phyloP scores from a whole-genome alignment of 495 filamentous ascomycete genomes.

The Daldinia caldariorum region DNA sequence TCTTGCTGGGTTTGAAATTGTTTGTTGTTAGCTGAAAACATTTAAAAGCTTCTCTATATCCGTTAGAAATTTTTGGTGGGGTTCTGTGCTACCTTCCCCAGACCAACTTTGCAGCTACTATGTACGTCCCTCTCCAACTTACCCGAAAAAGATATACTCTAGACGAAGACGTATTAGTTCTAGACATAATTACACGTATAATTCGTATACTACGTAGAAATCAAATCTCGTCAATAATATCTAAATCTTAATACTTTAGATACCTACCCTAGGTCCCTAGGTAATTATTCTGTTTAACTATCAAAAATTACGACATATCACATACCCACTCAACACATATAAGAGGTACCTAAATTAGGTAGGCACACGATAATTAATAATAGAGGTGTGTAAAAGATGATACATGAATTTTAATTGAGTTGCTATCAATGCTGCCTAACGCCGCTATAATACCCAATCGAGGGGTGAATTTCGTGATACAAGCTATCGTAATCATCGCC shows the following conservation, averaged over 20 bases:
- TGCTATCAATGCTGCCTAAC: background rate
- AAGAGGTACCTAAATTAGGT: too few species aligned
- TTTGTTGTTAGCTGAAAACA: background rate
- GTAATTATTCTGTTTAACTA: too few species aligned
- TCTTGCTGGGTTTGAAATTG: background rate
- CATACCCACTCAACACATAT: too few species aligned
- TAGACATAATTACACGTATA: too few species aligned
- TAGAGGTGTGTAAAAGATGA: background rate
- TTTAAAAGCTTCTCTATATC: background rate
- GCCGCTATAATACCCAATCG: constrained; percentile 11
- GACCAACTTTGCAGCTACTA: background rate
- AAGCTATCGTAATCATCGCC: constrained; percentile 8
- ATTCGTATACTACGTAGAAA: too few species aligned
- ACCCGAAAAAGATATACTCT: constrained; percentile 6
- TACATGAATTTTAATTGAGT: background rate
- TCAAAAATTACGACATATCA: too few species aligned
- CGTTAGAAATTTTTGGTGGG: constrained; percentile 45
- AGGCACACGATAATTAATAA: background rate
- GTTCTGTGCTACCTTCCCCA: constrained; percentile 17
- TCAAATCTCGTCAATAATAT: too few species aligned
- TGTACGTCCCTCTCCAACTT: background rate
- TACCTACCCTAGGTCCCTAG: too few species aligned
- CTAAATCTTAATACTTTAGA: too few species aligned
- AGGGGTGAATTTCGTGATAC: constrained; percentile 26
- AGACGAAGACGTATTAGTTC: background rate